phyloP scores from a whole-genome alignment of 2,329 filamentous ascomycete species.

The Colletotrichum sp. region DNA sequence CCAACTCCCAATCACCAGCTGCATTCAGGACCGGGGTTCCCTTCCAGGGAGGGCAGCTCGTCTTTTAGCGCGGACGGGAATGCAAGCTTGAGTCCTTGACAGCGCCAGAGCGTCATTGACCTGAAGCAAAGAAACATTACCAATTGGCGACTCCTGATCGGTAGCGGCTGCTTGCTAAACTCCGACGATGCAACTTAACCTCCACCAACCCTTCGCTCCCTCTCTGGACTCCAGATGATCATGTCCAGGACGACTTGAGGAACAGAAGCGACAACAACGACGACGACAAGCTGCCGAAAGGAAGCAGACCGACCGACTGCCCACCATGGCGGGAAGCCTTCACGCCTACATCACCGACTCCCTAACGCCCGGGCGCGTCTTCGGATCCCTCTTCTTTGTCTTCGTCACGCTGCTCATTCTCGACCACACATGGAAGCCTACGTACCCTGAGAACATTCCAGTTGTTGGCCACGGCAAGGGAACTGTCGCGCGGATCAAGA shows the following conservation, averaged over 20 bases:
- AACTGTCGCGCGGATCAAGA: conserved; percentile 39
- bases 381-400: conserved; percentile 32
- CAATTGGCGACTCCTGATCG: neutral
- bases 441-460: conserved; percentile 43
- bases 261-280: neutral
- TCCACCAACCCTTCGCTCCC: neutral
- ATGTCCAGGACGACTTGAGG: neutral
- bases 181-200: neutral
- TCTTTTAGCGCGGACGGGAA: neutral
- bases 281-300: neutral
- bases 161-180: neutral
- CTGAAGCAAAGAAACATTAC: neutral
- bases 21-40: neutral
- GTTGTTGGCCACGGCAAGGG: conserved; percentile 43
- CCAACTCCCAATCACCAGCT: neutral
- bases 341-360: conserved; percentile 30
- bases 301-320: neutral
- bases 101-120: conserved; percentile 4
- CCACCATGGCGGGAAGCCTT: conserved; percentile 19
- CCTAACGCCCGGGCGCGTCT: conserved; percentile 33
- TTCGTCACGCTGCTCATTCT: conserved; percentile 41
- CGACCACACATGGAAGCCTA: conserved; percentile 43
- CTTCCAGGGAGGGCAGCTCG: neutral
- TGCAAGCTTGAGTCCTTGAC: neutral
- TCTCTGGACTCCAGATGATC: neutral